Percentiles rank a stretch among this genome's conserved stretches.
These are phyloP conservation scores for Talaromyces ruber DNA, from an alignment of 495 filamentous ascomycete genomes.

Conservation along the genomic window DNA sequence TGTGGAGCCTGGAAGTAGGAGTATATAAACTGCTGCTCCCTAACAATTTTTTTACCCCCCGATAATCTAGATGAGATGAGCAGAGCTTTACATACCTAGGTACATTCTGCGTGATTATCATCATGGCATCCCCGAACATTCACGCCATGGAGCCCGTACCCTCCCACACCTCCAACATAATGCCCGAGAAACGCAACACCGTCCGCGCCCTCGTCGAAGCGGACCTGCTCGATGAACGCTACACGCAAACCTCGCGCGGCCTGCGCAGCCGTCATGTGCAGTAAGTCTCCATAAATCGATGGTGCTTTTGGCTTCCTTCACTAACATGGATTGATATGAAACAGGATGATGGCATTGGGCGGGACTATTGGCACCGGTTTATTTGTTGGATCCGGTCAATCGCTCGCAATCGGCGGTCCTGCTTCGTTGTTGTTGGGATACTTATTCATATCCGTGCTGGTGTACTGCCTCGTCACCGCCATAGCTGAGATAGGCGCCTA, in stretches of 20 bases:
- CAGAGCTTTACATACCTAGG: too few relatives aligned
- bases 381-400: constrained; percentile 61
- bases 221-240: constrained; percentile 30
- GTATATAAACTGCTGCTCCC: not conserved
- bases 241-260: constrained; percentile 31
- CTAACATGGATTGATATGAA: too few relatives aligned
- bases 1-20: not conserved
- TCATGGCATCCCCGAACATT: not conserved
- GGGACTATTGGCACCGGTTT: constrained; percentile 71
- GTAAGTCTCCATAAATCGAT: too few relatives aligned
- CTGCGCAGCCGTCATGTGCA: constrained; percentile 50
- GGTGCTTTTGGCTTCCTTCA: too few relatives aligned
- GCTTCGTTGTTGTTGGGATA: constrained; percentile 62
- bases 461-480: constrained; percentile 53
- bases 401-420: constrained; percentile 55
- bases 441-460: constrained; percentile 53
- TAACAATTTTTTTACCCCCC: not conserved
- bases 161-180: not conserved
- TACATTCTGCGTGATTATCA: too few relatives aligned
- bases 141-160: not conserved
- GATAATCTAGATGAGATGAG: not conserved
- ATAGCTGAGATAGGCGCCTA: constrained; percentile 60
- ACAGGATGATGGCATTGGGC: constrained; percentile 49
- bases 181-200: constrained; percentile 13
- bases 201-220: constrained; percentile 23